Evolutionary conservation across 2,329 filamentous ascomycete genomes (phyloP).

Genomic region (Septoria petroselini): DNA sequence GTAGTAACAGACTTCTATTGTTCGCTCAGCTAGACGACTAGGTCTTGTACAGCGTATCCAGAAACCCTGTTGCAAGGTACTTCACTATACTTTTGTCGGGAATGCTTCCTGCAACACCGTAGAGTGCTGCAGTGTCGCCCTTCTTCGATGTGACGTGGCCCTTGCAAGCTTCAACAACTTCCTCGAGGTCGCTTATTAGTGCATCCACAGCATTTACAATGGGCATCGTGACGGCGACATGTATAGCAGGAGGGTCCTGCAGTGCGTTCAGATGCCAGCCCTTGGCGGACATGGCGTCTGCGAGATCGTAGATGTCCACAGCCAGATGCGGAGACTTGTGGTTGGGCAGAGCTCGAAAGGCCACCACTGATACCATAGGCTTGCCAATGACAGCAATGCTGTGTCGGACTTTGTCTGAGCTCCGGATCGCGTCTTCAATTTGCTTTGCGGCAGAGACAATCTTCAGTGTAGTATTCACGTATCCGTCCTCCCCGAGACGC

Average conservation of each 20-base stretch:
- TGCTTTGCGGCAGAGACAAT: constrained; percentile 86
- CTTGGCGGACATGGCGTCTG: constrained; percentile 76
- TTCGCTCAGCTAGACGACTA: constrained; percentile 4
- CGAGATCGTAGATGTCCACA: constrained; percentile 92
- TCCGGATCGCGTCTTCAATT: constrained; percentile 70
- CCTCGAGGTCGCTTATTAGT: constrained; percentile 67
- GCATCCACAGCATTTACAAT: constrained; percentile 77
- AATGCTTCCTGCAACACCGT: constrained; percentile 90
- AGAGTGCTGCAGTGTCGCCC: constrained; percentile 82
- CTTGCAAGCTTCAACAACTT: constrained; percentile 64
- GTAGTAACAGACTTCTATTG: not conserved
- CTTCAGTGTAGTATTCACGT: constrained; percentile 78
- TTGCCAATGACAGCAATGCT: constrained; percentile 79
- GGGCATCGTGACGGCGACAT: constrained; percentile 88
- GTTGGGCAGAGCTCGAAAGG: constrained; percentile 63
- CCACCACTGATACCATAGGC: constrained; percentile 84
- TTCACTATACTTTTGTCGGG: constrained; percentile 95
- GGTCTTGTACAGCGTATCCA: constrained; percentile 65
- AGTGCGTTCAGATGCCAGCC: constrained; percentile 97
- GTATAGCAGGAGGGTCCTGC: constrained; percentile 86
- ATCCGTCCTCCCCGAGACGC: constrained; percentile 81
- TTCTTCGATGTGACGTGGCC: constrained; percentile 65
- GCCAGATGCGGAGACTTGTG: constrained; percentile 46
- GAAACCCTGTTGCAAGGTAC: constrained; percentile 82
- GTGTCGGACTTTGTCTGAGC: constrained; percentile 63